Percentiles rank a stretch among this genome's conserved stretches.
Conservation (phyloP, 129 eudicot species). For the carrot (Daucus carota) region DH1_v3.0 NC_030384.2:40097501-40098000, state of each 20-base stretch:
- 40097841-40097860: slow-evolving; percentile 92
- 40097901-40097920: slow-evolving; percentile 95
- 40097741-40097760: neutral
- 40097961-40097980: neutral
- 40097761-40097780: neutral
- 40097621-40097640: neutral
- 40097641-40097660: neutral
- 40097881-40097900: slow-evolving; percentile 82
- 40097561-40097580: neutral
- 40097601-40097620: neutral
- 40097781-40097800: slow-evolving; percentile 22
- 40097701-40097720: neutral
- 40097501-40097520: neutral
- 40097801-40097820: slow-evolving; percentile 99
- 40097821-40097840: slow-evolving; percentile 91
- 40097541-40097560: neutral
- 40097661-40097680: neutral
- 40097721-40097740: neutral
- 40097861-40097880: slow-evolving; percentile 92
- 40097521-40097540: neutral
- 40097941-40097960: slow-evolving; percentile 47
- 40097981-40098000: neutral
- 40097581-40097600: neutral
- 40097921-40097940: slow-evolving; percentile 99
- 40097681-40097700: neutral